phyloP scores from a whole-genome alignment of 768 basidiomycete species.

The Leccinellum albellum region DNA sequence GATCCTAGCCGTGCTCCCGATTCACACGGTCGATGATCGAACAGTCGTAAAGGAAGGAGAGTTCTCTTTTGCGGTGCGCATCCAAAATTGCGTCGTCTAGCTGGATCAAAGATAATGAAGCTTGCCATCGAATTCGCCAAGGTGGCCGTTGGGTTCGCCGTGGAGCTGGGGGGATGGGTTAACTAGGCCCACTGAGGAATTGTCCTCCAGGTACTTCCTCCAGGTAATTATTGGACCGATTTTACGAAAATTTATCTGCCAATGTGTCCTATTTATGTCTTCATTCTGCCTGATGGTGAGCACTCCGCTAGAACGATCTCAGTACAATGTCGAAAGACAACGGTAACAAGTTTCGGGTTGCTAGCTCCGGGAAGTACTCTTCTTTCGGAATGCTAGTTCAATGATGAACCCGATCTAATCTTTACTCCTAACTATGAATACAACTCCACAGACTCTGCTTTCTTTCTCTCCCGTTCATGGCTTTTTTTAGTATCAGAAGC shows the following conservation, averaged over 20 bases:
- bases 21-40: slow-evolving; percentile 30
- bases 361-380: too few species aligned
- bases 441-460: not conserved
- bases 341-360: not conserved
- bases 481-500: slow-evolving; percentile 11
- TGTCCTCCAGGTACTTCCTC: not conserved
- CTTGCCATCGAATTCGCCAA: slow-evolving; percentile 62
- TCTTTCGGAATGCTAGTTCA: too few species aligned
- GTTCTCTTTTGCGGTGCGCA: slow-evolving; percentile 37
- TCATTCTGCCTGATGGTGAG: too few species aligned
- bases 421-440: not conserved
- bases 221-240: not conserved
- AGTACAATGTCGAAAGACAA: too few species aligned
- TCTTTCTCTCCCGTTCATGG: not conserved
- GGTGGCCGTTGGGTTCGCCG: slow-evolving; percentile 52
- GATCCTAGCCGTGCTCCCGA: slow-evolving; percentile 38
- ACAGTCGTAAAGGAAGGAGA: slow-evolving; percentile 33
- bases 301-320: too few species aligned
- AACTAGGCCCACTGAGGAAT: not conserved
- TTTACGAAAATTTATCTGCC: not conserved
- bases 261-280: too few species aligned
- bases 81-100: too few species aligned
- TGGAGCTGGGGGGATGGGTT: slow-evolving; percentile 39
- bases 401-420: not conserved
- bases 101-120: not conserved